Evolutionary conservation across 2,329 filamentous ascomycete genomes (phyloP).

Genomic region (Xylariaceae sp.): DNA sequence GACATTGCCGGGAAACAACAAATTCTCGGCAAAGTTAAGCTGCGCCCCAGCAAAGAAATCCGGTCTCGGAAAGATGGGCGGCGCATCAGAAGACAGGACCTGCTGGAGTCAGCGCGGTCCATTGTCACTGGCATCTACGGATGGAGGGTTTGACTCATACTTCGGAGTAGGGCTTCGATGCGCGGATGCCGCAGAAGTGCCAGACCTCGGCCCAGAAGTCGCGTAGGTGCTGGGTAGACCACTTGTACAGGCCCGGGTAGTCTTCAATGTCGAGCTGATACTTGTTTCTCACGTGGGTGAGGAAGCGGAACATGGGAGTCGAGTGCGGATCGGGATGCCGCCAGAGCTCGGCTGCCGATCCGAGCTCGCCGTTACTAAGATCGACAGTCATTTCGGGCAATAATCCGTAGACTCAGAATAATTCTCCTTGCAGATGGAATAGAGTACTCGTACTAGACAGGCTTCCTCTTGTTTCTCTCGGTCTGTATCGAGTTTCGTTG

Average conservation of each 20-base stretch:
- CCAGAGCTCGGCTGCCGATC: conserved; percentile 58
- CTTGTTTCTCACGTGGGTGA: conserved; percentile 62
- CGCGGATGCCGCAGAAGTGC: conserved; percentile 72
- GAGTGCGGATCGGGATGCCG: conserved; percentile 59
- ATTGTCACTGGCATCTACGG: not conserved
- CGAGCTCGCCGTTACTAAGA: conserved; percentile 13
- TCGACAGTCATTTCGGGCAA: conserved; percentile 24
- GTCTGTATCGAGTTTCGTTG: not conserved
- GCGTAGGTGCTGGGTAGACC: conserved; percentile 73
- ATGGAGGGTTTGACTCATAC: conserved; percentile 36
- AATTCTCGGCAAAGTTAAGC: conserved; percentile 92
- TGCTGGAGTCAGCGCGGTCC: conserved; percentile 33
- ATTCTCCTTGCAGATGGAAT: not conserved
- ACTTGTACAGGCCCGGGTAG: conserved; percentile 74
- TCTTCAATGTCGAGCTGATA: conserved; percentile 56
- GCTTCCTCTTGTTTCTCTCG: not conserved
- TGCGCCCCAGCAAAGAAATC: conserved; percentile 74
- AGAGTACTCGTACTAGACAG: not conserved
- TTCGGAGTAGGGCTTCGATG: conserved; percentile 57
- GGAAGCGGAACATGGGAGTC: conserved; percentile 69
- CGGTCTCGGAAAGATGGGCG: conserved; percentile 79
- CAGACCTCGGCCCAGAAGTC: conserved; percentile 83
- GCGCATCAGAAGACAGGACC: conserved; percentile 61
- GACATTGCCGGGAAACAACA: conserved; percentile 67
- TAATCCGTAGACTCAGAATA: not conserved